Conservation (phyloP, 495 filamentous ascomycete species). For the Elasticomyces elasticus region DNA sequence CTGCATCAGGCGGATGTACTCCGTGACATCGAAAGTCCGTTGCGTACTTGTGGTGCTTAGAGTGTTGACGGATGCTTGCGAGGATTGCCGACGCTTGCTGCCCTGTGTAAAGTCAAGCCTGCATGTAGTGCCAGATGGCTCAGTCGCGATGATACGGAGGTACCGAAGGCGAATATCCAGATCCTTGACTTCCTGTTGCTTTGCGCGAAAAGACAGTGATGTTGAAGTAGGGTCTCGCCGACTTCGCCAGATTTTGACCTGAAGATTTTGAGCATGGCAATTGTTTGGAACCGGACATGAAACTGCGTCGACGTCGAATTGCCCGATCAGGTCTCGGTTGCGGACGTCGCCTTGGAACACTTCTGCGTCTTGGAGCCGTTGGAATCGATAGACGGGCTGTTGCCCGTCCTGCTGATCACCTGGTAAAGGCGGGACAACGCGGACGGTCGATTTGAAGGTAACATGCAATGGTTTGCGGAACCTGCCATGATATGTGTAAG, state of each 20-base stretch:
- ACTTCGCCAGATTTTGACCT: background rate
- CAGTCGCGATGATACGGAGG: background rate
- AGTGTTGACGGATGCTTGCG: background rate
- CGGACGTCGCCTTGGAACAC: background rate
- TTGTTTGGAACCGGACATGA: background rate
- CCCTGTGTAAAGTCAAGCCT: background rate
- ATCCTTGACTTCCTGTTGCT: background rate
- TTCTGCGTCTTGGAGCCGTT: background rate
- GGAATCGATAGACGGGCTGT: slow-evolving; percentile 1
- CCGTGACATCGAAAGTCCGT: background rate
- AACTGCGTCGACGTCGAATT: slow-evolving; percentile 3
- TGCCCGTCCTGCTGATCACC: background rate
- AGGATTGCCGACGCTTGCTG: background rate
- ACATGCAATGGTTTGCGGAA: background rate
- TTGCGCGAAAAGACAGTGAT: background rate
- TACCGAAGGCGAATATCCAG: background rate
- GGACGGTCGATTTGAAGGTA: background rate
- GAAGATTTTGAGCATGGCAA: background rate
- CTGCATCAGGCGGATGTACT: background rate
- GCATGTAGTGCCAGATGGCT: background rate
- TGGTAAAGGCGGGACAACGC: background rate
- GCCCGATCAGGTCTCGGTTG: background rate
- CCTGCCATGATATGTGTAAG: slow-evolving; percentile 1
- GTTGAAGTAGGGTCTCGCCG: background rate
- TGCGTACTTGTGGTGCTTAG: background rate